Percentiles rank a stretch among this genome's conserved stretches.
phyloP scores from a whole-genome alignment of 106 monocot species.

The Apostasia ramifera region DNA sequence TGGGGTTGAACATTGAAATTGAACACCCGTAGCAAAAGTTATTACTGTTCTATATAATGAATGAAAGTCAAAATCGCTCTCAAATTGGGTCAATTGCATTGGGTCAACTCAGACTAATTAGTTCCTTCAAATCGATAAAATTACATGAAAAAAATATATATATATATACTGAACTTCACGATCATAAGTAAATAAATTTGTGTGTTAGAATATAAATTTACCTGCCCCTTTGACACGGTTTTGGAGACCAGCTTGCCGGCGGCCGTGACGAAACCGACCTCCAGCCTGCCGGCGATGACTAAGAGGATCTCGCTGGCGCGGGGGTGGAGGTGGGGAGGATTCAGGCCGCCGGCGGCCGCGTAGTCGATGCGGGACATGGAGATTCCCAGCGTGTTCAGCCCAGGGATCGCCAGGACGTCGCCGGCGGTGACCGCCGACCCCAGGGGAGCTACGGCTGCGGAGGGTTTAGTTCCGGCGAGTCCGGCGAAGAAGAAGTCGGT shows the following conservation, averaged over 20 bases:
- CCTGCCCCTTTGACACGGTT: not conserved
- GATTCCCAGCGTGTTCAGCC: constrained; percentile 2
- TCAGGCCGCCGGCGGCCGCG: not conserved
- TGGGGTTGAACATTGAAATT: too few relatives aligned
- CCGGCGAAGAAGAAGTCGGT: constrained; percentile 1
- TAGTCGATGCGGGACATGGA: constrained; percentile 3
- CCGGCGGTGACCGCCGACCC: not conserved
- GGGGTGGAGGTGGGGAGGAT: constrained; percentile 7
- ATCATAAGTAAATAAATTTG: too few relatives aligned
- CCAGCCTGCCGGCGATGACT: not conserved
- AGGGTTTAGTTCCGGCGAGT: not conserved
- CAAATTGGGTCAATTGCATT: too few relatives aligned
- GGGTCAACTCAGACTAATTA: too few relatives aligned
- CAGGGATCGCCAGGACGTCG: not conserved
- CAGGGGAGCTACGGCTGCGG: not conserved
- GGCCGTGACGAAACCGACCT: not conserved
- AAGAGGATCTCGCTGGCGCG: constrained; percentile 5
- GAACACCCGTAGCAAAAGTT: too few relatives aligned
- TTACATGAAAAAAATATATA: too few relatives aligned
- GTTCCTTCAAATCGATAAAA: too few relatives aligned
- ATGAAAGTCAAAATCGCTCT: too few relatives aligned
- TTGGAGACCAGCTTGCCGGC: not conserved
- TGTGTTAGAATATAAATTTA: too few relatives aligned
- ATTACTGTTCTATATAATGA: too few relatives aligned
- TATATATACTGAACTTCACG: too few relatives aligned